Evolutionary conservation across 2,329 filamentous ascomycete species (phyloP), one percentile per base, ranked within the genome.

Genomic region (Penicillium freii): DNA sequence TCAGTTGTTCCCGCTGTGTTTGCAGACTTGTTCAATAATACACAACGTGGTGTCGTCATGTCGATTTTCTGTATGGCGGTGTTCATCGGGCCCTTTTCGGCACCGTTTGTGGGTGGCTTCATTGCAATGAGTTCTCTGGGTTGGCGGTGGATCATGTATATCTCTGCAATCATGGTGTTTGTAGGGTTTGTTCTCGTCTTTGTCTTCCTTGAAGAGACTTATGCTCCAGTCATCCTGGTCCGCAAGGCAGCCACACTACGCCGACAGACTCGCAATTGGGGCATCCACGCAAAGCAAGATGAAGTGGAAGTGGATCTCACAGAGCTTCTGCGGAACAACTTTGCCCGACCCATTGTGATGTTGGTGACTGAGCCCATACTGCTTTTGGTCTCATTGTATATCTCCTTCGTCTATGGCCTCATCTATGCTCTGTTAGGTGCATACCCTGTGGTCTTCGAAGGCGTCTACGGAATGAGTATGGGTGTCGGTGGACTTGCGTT

Each of bases 401-500:
- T 73, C 58, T 66, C 66, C 0, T 72, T 71, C 27, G 68, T 72
- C 13, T 72, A 72, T 39, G 69, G 65, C 2, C 51, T 71, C 2
- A 58, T 70, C 0, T 72, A 71, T 56, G 59, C 68, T 4, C 71
- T 74, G 39, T 51, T 76, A n/a, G 72, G 66, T 0, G 71, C 71
- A 17, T 76, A 72, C 47, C 73, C 70, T 0, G 66, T 71, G 31
- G 69, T 74, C 5, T 76, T 72, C 51, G 66, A 74, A 50, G 56
- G 66, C 82, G 60, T 70, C 2, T 60, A 73, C 39, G 63, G 62
- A 63, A 88, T 93, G 77, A 83, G 75, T 27, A 69, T 81, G 3
- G 91, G 92, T 51, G 75, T 89, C n/a, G 83, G 86, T 3, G 91
- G 91, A 1, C 81, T 96, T 4, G 86, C 90, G 4, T 96, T 91